These are phyloP conservation scores for Tricholoma matsutake DNA, from an alignment of 768 basidiomycete genomes.

Conservation along the genomic window DNA sequence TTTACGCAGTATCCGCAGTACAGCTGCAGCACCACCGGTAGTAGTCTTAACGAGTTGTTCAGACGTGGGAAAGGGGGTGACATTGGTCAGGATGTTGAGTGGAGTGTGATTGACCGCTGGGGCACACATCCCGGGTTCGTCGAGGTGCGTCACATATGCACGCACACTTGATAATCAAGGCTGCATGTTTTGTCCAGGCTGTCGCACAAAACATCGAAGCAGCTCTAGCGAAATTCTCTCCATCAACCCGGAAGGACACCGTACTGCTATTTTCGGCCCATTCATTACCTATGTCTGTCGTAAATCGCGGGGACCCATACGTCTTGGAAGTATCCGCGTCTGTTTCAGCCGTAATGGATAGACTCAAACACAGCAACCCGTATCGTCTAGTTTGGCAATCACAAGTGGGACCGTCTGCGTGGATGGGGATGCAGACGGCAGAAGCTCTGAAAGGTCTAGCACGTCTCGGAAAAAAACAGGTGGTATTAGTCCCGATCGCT, in stretches of 20 bases:
- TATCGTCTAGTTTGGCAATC: conserved; percentile 98
- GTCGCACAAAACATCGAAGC: conserved; percentile 85
- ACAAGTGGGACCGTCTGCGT: conserved; percentile 94
- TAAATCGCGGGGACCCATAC: conserved; percentile 98
- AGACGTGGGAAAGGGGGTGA: conserved; percentile 60
- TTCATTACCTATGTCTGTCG: conserved; percentile 95
- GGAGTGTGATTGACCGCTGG: conserved; percentile 99
- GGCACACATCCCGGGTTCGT: conserved; percentile 93
- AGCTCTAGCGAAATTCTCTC: conserved; percentile 76
- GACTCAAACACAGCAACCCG: conserved; percentile 75
- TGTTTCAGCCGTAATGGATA: conserved; percentile 90
- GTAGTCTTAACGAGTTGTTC: conserved; percentile 92
- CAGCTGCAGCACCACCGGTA: conserved; percentile 96
- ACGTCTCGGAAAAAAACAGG: conserved; percentile 70
- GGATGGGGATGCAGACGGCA: conserved; percentile 97
- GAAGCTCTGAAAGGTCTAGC: conserved; percentile 88
- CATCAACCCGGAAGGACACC: conserved; percentile 63
- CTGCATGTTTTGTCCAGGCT: conserved; percentile 50
- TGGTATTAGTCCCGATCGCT: conserved; percentile 89
- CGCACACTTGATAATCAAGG: conserved; percentile 4
- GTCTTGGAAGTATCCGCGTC: conserved; percentile 92
- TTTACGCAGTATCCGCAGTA: conserved; percentile 99
- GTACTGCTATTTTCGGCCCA: conserved; percentile 96
- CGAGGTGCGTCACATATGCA: conserved; percentile 55
- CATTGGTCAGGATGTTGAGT: conserved; percentile 65